Evolutionary conservation across 2,329 filamentous ascomycete genomes (phyloP).

Genomic region (Fusarium sp.): DNA sequence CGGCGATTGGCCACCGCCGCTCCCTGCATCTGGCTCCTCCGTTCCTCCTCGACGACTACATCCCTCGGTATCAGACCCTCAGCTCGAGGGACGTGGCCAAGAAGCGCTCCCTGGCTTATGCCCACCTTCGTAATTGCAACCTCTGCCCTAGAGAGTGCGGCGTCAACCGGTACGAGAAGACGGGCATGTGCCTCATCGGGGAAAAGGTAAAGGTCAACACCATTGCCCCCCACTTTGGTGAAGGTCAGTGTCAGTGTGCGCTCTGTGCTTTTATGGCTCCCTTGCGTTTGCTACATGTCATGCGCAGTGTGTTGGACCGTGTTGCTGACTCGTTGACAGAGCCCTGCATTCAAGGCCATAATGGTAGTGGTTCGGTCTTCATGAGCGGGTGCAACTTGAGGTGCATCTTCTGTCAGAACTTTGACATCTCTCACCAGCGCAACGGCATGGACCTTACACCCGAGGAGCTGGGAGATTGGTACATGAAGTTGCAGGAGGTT

Average conservation of each 20-base stretch:
- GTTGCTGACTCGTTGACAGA: constrained; percentile 56
- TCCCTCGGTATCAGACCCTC: constrained; percentile 77
- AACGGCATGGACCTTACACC: constrained; percentile 84
- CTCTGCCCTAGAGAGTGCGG: constrained; percentile 82
- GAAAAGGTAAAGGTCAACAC: constrained; percentile 83
- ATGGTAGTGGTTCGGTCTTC: constrained; percentile 84
- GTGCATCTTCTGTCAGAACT: constrained; percentile 85
- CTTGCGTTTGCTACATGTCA: constrained; percentile 7
- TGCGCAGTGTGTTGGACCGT: background rate
- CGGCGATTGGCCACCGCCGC: constrained; percentile 18
- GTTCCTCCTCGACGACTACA: constrained; percentile 81
- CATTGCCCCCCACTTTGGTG: constrained; percentile 87
- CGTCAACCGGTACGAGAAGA: constrained; percentile 84
- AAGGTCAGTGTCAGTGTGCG: constrained; percentile 65
- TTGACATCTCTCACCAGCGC: constrained; percentile 85
- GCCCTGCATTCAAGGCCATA: constrained; percentile 84
- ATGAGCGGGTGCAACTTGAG: constrained; percentile 81
- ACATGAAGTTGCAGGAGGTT: constrained; percentile 82
- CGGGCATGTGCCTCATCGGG: constrained; percentile 83
- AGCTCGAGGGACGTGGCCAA: constrained; percentile 75
- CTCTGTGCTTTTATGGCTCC: constrained; percentile 16
- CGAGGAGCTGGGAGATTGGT: constrained; percentile 85
- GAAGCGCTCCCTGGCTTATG: constrained; percentile 80
- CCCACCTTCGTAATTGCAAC: constrained; percentile 83
- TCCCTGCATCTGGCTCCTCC: constrained; percentile 68